These are phyloP conservation scores for Cyberlindnera euphorbiae DNA, from an alignment of 805 yeast species.

Conservation along the genomic window DNA sequence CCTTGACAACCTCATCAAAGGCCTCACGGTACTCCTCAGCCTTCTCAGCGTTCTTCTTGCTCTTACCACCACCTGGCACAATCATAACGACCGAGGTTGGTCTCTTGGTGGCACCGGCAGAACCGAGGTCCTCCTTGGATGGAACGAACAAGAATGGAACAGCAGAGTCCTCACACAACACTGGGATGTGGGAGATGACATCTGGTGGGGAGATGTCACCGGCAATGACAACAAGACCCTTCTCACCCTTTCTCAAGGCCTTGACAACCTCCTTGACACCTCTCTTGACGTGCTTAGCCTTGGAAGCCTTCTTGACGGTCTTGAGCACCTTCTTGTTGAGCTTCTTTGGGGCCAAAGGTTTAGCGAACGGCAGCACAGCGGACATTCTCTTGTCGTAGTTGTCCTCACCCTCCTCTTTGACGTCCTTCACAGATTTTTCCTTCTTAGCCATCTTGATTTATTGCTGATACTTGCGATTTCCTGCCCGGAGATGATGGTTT, in stretches of 20 bases:
- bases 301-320: slow-evolving; percentile 95
- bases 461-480: no score
- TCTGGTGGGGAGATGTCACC: slow-evolving; percentile 98
- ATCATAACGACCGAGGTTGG: slow-evolving; percentile 98
- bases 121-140: slow-evolving; percentile 95
- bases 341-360: slow-evolving; percentile 94
- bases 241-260: slow-evolving; percentile 96
- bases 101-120: slow-evolving; percentile 98
- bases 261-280: slow-evolving; percentile 99
- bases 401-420: slow-evolving; percentile 41
- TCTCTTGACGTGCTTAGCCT: slow-evolving; percentile 96
- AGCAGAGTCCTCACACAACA: slow-evolving; percentile 87
- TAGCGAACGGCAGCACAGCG: slow-evolving; percentile 87
- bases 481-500: no score
- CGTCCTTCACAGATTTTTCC: slow-evolving; percentile 32
- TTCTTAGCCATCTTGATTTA: slow-evolving; percentile 41
- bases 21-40: slow-evolving; percentile 88
- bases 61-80: slow-evolving; percentile 91
- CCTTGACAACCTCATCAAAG: slow-evolving; percentile 92
- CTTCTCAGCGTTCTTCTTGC: slow-evolving; percentile 62
- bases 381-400: slow-evolving; percentile 91
- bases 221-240: slow-evolving; percentile 93
- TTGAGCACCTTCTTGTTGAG: slow-evolving; percentile 91
- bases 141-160: slow-evolving; percentile 95
- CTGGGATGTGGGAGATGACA: slow-evolving; percentile 95